Conservation (phyloP, 2,329 filamentous ascomycete genomes). For the Neofusicoccum sp. region DNA sequence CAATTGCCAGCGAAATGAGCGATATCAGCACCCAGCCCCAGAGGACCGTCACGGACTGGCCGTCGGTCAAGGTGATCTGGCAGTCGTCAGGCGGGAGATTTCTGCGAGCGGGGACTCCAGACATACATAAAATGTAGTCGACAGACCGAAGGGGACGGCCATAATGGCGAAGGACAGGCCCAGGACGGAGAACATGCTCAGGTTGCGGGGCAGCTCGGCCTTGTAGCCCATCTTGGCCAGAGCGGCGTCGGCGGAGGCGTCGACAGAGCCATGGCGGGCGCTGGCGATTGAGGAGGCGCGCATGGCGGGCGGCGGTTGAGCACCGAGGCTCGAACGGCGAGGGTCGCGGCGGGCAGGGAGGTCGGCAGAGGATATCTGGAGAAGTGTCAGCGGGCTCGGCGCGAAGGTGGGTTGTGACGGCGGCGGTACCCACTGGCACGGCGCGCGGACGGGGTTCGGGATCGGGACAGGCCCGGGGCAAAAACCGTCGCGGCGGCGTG, state of each 20-base stretch:
- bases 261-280: constrained; percentile 15
- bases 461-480: background rate
- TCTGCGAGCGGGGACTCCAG: background rate
- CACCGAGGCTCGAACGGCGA: background rate
- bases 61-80: constrained; percentile 62
- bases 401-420: background rate
- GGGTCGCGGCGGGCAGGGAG: background rate
- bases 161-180: constrained; percentile 72
- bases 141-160: constrained; percentile 67
- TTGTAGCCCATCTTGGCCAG: constrained; percentile 68
- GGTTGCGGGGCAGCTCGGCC: constrained; percentile 62
- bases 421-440: background rate
- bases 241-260: constrained; percentile 53
- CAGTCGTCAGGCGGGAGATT: background rate
- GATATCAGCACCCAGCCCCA: constrained; percentile 69
- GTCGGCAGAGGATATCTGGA: background rate
- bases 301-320: constrained; percentile 15
- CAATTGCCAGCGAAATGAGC: constrained; percentile 62
- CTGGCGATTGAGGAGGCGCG: constrained; percentile 5
- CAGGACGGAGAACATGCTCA: constrained; percentile 68
- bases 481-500: background rate
- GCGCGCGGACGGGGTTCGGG: constrained; percentile 12
- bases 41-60: constrained; percentile 66
- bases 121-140: constrained; percentile 60
- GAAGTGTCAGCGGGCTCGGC: constrained; percentile 2